phyloP scores from a whole-genome alignment of 2,329 filamentous ascomycete species.

The Ophiostoma fasciatum region DNA sequence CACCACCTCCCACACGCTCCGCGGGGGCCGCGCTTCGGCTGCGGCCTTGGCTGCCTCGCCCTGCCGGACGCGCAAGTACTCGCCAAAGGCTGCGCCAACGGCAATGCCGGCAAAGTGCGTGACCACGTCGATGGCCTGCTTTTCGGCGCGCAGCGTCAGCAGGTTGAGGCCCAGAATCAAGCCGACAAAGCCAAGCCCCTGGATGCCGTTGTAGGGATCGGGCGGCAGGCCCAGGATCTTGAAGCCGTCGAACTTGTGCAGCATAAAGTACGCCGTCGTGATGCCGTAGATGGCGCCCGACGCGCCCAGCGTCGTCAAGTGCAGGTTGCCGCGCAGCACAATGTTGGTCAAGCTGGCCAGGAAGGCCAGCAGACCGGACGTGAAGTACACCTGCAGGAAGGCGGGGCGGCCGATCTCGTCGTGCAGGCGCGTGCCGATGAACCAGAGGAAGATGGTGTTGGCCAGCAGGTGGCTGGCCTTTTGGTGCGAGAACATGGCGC shows the following conservation, averaged over 20 bases:
- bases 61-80: conserved; percentile 20
- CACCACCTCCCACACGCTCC: conserved; percentile 2
- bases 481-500: conserved; percentile 57
- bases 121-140: conserved; percentile 31
- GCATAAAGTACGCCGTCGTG: conserved; percentile 45
- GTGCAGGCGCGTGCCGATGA: conserved; percentile 52
- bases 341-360: conserved; percentile 40
- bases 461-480: conserved; percentile 39
- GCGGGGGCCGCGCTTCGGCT: conserved; percentile 5
- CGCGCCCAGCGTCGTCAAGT: conserved; percentile 46
- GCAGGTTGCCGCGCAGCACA: conserved; percentile 30
- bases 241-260: conserved; percentile 40
- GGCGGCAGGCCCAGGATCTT: conserved; percentile 41
- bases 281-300: conserved; percentile 51
- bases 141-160: conserved; percentile 28
- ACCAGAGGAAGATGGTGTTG: conserved; percentile 52
- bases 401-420: conserved; percentile 54
- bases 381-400: conserved; percentile 53
- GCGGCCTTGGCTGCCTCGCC: conserved; percentile 11
- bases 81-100: conserved; percentile 28
- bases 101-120: conserved; percentile 39
- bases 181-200: conserved; percentile 39
- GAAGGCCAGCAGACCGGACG: conserved; percentile 41
- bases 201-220: conserved; percentile 35
- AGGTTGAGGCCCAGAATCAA: conserved; percentile 35